phyloP scores from a whole-genome alignment of 1,139 yeast species.

The Hansenula anomala region DNA sequence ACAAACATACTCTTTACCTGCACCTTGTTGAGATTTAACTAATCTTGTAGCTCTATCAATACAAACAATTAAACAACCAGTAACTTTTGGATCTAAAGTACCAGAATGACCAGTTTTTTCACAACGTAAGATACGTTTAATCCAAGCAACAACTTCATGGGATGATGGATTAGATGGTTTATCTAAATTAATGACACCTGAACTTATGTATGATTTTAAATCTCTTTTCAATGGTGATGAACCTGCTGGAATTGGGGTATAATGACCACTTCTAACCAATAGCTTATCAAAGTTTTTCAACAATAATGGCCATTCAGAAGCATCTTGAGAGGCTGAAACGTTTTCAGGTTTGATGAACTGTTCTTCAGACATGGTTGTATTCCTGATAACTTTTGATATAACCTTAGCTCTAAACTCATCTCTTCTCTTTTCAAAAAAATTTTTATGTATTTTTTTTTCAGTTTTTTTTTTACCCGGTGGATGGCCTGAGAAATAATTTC shows the following conservation, averaged over 20 bases:
- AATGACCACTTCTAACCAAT: constrained; percentile 91
- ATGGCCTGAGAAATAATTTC: too few relatives aligned
- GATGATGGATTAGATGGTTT: constrained; percentile 98
- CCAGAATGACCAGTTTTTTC: constrained; percentile 99
- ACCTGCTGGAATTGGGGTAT: constrained; percentile 95
- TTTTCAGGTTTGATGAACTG: constrained; percentile 87
- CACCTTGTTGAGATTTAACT: constrained; percentile 98
- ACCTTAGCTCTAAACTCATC: not conserved
- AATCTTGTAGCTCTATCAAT: constrained; percentile 96
- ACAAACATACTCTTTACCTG: constrained; percentile 99
- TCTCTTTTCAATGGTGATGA: constrained; percentile 94
- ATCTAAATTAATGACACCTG: constrained; percentile 96
- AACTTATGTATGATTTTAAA: constrained; percentile 78
- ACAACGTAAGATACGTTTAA: constrained; percentile 88
- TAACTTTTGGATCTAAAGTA: constrained; percentile 97
- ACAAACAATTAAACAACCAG: constrained; percentile 97
- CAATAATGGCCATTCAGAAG: constrained; percentile 93
- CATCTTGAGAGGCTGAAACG: constrained; percentile 73
- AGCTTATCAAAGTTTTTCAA: constrained; percentile 92
- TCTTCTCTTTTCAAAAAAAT: not conserved
- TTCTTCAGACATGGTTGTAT: constrained; percentile 47
- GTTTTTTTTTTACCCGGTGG: constrained; percentile 1
- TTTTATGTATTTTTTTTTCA: not conserved
- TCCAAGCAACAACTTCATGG: constrained; percentile 99
- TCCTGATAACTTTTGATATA: not conserved